These are phyloP conservation scores for Fusarium oxysporum DNA, from an alignment of 2,329 filamentous ascomycete genomes.

Conservation along the genomic window DNA sequence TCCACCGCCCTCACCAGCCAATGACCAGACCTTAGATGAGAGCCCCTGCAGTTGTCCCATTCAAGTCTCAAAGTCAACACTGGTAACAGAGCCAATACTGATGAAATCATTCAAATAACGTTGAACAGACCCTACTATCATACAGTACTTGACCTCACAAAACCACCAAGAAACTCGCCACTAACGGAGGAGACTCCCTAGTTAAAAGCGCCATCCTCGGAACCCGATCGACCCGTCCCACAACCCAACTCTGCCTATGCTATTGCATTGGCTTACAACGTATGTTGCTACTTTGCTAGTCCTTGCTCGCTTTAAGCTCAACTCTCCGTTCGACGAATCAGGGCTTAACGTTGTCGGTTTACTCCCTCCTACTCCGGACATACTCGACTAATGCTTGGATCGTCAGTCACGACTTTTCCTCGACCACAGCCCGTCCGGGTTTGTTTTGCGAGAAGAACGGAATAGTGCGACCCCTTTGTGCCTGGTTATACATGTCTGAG, in stretches of 20 bases:
- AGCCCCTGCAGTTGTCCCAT: slow-evolving; percentile 15
- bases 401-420: slow-evolving; percentile 5
- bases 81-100: background rate
- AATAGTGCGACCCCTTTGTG: slow-evolving; percentile 1
- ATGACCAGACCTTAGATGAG: background rate
- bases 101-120: slow-evolving; percentile 6
- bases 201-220: background rate
- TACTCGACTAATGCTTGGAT: slow-evolving; percentile 19
- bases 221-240: slow-evolving; percentile 17
- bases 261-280: slow-evolving; percentile 24
- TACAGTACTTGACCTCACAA: slow-evolving; percentile 9
- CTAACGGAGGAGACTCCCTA: slow-evolving; percentile 14
- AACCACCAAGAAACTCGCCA: slow-evolving; percentile 26
- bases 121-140: background rate
- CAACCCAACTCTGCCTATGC: slow-evolving; percentile 16
- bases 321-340: slow-evolving; percentile 19
- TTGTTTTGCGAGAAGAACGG: background rate
- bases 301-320: slow-evolving; percentile 22
- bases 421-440: slow-evolving; percentile 9
- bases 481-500: background rate
- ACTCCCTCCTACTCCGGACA: background rate
- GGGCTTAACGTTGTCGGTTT: slow-evolving; percentile 13
- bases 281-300: slow-evolving; percentile 20
- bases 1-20: slow-evolving; percentile 5
- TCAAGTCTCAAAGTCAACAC: background rate